A percentile compares a stretch with the other conserved stretches of the same genome.
phyloP scores from a whole-genome alignment of 1,139 yeast species.

The Yamadazyma aaseri region DNA sequence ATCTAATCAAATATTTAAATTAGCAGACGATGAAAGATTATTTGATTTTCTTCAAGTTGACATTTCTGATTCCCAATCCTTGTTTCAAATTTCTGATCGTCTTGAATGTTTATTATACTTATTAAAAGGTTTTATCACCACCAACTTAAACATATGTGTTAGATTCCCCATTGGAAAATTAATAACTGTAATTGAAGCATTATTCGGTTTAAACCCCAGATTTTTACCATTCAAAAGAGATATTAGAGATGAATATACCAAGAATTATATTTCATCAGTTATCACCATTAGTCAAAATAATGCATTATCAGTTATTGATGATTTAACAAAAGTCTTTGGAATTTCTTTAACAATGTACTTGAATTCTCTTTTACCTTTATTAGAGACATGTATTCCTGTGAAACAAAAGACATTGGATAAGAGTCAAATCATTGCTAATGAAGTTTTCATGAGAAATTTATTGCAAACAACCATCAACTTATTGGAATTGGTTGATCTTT shows the following conservation, averaged over 20 bases:
- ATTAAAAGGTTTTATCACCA: conserved; percentile 42
- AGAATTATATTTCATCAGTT: conserved; percentile 39
- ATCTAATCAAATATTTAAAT: conserved; percentile 6
- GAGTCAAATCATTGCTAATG: conserved; percentile 29
- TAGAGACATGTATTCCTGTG: conserved; percentile 57
- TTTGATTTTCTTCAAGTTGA: conserved; percentile 56
- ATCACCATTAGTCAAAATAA: conserved; percentile 43
- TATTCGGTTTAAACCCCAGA: conserved; percentile 52
- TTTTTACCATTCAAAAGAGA: conserved; percentile 58
- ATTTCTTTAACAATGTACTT: conserved; percentile 51
- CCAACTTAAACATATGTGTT: conserved; percentile 48
- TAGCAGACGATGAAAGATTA: conserved; percentile 6
- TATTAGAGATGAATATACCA: conserved; percentile 50
- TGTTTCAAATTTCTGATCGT: conserved; percentile 52
- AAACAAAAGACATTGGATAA: conserved; percentile 36
- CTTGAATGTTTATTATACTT: conserved; percentile 45
- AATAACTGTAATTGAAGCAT: conserved; percentile 46
- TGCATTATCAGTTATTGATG: conserved; percentile 42
- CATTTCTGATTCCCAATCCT: conserved; percentile 50
- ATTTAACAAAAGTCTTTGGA: conserved; percentile 38
- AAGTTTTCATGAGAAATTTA: conserved; percentile 28
- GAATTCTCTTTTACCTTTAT: conserved; percentile 43
- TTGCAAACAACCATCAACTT: conserved; percentile 28
- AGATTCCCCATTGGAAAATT: conserved; percentile 59
- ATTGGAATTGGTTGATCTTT: conserved; percentile 30